Evolutionary conservation across 139 green algal genomes (phyloP), one percentile per base, ranked within the genome.

Genomic region (Tetradesmus obliquus): DNA sequence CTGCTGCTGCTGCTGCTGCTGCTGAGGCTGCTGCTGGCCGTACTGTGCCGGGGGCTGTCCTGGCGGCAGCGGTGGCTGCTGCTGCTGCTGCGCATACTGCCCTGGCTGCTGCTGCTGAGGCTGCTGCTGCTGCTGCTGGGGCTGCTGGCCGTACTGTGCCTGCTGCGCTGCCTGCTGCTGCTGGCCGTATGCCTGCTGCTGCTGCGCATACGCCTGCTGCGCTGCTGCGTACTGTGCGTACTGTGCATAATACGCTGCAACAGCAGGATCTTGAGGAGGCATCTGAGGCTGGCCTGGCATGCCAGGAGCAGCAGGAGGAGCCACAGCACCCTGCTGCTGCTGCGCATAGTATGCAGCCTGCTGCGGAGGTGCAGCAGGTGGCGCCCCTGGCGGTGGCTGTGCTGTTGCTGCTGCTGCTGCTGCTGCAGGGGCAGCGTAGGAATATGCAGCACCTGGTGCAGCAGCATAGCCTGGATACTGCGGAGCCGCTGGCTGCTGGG

Each of bases 401-500:
- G 84, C 55, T 62, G 84, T 60, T 88, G 83, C 17, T 74, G 55
- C 83, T 88, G 84, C 84, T 88, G 84, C 84, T 88, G 84, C 84
- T 79, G 57, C 84, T 71, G 82, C 45, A 24, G 66, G 15, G 5
- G 66, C 17, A 1, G 17, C 66, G n/a, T 74, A 62, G 1, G 51
- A 5, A 51, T 86, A 55, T 86, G 80, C 10, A 4, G 20, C 55
- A 69, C 45, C 53, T 22, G 5, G 9, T 81, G 24, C 24, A 45
- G 60, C 58, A 69, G 55, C 84, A 74, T 58, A 51, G 54, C 54
- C 13, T 53, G 82, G 5, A 7, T 12, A 74, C 55, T 58, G 17
- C 74, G 22, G 55, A 24, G 17, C 66, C 45, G 82, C 82, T 86
- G 81, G 10, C 15, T 32, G 22, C 45, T 55, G 32, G 3, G 81